Base-by-base conservation (phyloP, 2,329 filamentous ascomycete species). In the Talaromyces sp. region DNA sequence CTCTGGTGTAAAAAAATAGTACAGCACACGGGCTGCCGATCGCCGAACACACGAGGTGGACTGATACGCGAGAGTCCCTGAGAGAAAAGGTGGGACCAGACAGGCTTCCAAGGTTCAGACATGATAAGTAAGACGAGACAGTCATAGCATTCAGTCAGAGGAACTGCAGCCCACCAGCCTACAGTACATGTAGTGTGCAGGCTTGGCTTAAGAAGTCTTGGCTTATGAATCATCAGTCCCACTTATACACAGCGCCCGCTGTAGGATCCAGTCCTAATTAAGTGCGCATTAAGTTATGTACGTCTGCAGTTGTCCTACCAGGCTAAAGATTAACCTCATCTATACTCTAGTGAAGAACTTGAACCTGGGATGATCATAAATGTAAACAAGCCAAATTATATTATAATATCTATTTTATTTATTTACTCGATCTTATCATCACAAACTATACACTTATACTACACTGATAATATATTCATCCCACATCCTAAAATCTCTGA, bases 11-110 rank as follows among this genome's bases (percentile, higher is more conserved):
- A 17, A 29, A 27, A 29, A n/a, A 42, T 16, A 29, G 14, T 14
- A n/a, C 19, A 24, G 8, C 2, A 10, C 20, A 10, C 42, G 47
- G 40, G 35, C 30, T 49, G 49, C 22, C 35, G 52, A 57, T 56
- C 52, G 36, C 52, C 51, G 57, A 50, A 30, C 11, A 40, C 40
- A 55, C 55, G 36, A 52, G 50, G 56, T 47, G 45, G 45, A 32
- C 24, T 47, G 35, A 40, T 39, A 27, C 24, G 24, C 24, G 24
- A 27, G 24, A 27, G 24, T 27, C 24, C 24, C 24, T 27, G 24
- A 27, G 24, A 27, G 24, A 39, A 39, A 14, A 13, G 24, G 20
- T 40, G 37, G 32, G 32, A 35, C 32, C 32, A 14, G 32, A 35
- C 5, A 7, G 32, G 4, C 32, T 13, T 13, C 24, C 11, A 35